Evolutionary conservation across 2,329 filamentous ascomycete genomes (phyloP).

Genomic region (Remersonia thermophila): DNA sequence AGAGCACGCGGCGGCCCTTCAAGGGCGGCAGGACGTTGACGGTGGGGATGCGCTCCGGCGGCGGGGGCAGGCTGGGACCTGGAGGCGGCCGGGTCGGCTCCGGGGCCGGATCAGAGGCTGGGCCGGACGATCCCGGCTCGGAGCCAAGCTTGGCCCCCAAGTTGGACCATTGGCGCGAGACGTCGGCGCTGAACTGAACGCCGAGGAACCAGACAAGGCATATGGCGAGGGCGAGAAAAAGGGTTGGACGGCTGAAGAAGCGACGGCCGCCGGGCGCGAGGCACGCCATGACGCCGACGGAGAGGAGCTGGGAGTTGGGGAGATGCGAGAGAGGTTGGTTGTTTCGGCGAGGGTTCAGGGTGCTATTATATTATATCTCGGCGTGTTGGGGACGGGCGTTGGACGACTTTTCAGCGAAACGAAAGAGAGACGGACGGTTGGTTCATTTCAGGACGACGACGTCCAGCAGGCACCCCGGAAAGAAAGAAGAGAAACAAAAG

Average conservation of each 20-base stretch:
- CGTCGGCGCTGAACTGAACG: constrained; percentile 8
- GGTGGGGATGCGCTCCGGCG: constrained; percentile 15
- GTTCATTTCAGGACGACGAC: no score
- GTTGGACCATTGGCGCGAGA: constrained; percentile 8
- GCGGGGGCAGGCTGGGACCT: neutral
- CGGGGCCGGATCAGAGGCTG: no score
- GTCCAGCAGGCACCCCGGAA: no score
- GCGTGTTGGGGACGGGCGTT: no score
- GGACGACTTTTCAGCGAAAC: no score
- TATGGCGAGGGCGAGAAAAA: constrained; percentile 9
- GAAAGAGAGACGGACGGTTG: no score
- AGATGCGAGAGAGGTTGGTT: no score
- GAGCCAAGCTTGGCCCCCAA: constrained; percentile 2
- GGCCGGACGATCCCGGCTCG: constrained; percentile 1
- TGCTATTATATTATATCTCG: no score
- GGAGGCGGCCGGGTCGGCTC: no score
- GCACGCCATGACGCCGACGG: neutral
- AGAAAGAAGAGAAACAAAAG: neutral
- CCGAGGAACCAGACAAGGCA: constrained; percentile 9
- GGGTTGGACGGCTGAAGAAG: constrained; percentile 10
- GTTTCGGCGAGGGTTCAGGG: no score
- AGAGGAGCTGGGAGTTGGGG: constrained; percentile 1
- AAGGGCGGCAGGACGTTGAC: constrained; percentile 15
- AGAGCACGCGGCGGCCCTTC: constrained; percentile 13
- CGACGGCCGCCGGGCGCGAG: constrained; percentile 8